Evolutionary conservation across 495 filamentous ascomycete species (phyloP).

Genomic region (Jackrogersella multiformis): DNA sequence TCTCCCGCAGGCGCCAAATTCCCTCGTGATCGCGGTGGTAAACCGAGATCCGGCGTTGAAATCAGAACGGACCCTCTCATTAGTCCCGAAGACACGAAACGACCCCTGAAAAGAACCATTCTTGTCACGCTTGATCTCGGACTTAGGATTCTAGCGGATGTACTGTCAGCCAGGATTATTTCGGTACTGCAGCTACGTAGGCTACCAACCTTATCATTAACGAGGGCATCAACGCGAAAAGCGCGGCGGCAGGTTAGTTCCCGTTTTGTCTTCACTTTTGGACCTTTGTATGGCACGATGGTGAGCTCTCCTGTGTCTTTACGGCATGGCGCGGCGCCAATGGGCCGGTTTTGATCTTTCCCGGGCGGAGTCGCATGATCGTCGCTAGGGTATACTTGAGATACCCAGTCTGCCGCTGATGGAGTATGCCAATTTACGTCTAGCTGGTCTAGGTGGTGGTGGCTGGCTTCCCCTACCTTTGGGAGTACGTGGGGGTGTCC

Average conservation of each 20-base stretch:
- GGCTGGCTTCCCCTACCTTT: slow-evolving; percentile 5
- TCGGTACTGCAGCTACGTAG: not conserved
- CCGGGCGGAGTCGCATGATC: slow-evolving; percentile 2
- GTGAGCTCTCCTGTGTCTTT: not conserved
- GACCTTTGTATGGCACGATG: slow-evolving; percentile 20
- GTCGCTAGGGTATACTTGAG: not conserved
- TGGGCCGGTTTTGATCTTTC: slow-evolving; percentile 1
- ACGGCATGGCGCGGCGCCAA: not conserved
- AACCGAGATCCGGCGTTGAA: slow-evolving; percentile 12
- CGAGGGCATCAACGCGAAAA: slow-evolving; percentile 24
- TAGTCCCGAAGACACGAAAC: slow-evolving; percentile 14
- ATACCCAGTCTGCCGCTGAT: too few species aligned
- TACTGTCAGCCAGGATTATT: slow-evolving; percentile 13
- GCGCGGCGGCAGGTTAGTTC: slow-evolving; percentile 1
- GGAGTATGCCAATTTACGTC: not conserved
- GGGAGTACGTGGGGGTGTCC: slow-evolving; percentile 1
- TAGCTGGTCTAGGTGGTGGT: not conserved
- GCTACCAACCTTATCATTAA: slow-evolving; percentile 16
- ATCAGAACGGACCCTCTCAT: slow-evolving; percentile 17
- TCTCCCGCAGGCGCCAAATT: slow-evolving; percentile 15
- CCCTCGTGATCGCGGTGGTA: slow-evolving; percentile 15
- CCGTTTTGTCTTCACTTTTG: slow-evolving; percentile 9
- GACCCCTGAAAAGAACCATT: slow-evolving; percentile 19
- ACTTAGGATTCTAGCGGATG: slow-evolving; percentile 20
- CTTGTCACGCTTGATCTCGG: slow-evolving; percentile 13